These are phyloP conservation scores for Ascochyta lentis DNA, from an alignment of 2,329 filamentous ascomycete genomes.

Conservation along the genomic window DNA sequence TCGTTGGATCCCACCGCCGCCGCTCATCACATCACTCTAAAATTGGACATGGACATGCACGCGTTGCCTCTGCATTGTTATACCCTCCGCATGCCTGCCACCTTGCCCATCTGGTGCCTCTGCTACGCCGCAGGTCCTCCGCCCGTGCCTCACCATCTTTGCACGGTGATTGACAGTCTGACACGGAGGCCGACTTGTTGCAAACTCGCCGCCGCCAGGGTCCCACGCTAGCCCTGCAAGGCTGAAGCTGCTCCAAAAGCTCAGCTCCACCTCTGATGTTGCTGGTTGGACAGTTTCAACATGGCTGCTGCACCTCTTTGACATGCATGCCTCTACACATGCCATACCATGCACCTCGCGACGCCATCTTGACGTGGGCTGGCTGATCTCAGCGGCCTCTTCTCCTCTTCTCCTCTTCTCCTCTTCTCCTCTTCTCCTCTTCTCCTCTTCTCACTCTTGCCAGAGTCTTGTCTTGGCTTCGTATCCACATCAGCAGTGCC, in stretches of 20 bases:
- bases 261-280: slow-evolving; percentile 14
- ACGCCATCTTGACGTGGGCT: neutral
- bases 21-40: slow-evolving; percentile 10
- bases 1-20: slow-evolving; percentile 3
- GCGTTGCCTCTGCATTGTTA: neutral
- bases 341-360: slow-evolving; percentile 1
- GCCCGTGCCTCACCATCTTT: neutral
- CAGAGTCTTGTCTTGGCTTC: neutral
- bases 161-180: neutral
- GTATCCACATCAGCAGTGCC: too few relatives aligned
- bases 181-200: slow-evolving; percentile 10
- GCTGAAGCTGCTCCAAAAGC: slow-evolving; percentile 1
- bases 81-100: slow-evolving; percentile 4
- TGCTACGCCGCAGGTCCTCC: neutral
- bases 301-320: slow-evolving; percentile 1
- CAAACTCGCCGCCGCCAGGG: slow-evolving; percentile 17
- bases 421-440: too few relatives aligned
- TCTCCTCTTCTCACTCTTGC: neutral
- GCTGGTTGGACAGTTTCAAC: slow-evolving; percentile 12
- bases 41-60: slow-evolving; percentile 12
- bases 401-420: too few relatives aligned
- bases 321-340: neutral
- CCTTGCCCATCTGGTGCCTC: neutral
- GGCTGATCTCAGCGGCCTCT: neutral
- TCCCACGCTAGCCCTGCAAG: slow-evolving; percentile 14